Percentiles rank a stretch among this genome's conserved stretches.
Evolutionary conservation across 1,284 basidiomycete species (phyloP).

Genomic region (Ceratobasidium sp.): DNA sequence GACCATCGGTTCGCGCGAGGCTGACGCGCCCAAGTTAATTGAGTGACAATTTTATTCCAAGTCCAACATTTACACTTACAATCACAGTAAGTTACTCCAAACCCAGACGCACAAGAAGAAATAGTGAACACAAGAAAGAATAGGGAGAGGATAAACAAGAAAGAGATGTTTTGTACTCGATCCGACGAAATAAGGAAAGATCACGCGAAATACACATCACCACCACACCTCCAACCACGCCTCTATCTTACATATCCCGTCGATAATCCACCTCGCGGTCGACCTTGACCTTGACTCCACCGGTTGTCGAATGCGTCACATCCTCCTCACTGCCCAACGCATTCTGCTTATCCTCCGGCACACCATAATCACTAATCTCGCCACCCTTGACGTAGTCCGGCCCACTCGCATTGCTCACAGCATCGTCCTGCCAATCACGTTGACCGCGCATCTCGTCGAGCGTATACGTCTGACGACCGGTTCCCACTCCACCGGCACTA

Average conservation of each 20-base stretch:
- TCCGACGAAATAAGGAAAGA: not conserved
- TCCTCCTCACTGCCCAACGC: slow-evolving; percentile 36
- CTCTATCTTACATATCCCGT: slow-evolving; percentile 34
- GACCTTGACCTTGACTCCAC: slow-evolving; percentile 51
- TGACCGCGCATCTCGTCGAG: slow-evolving; percentile 71
- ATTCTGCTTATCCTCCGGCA: not conserved
- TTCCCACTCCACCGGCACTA: slow-evolving; percentile 15
- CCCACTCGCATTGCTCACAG: slow-evolving; percentile 42
- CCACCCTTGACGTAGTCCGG: slow-evolving; percentile 43
- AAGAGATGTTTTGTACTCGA: slow-evolving; percentile 8
- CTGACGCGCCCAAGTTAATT: too few relatives aligned
- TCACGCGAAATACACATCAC: not conserved
- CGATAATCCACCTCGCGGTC: slow-evolving; percentile 48
- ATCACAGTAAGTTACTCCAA: slow-evolving; percentile 27
- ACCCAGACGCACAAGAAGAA: not conserved
- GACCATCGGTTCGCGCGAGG: too few relatives aligned
- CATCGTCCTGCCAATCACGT: slow-evolving; percentile 52
- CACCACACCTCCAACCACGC: not conserved
- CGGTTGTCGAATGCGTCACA: not conserved
- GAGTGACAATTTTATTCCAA: not conserved
- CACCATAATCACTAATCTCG: slow-evolving; percentile 39
- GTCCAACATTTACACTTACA: slow-evolving; percentile 5
- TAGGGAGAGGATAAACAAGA: not conserved
- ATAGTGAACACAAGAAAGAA: not conserved
- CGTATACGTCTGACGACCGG: slow-evolving; percentile 69